phyloP scores from a whole-genome alignment of 83 land plant species.

The Thuja plicata region DNA sequence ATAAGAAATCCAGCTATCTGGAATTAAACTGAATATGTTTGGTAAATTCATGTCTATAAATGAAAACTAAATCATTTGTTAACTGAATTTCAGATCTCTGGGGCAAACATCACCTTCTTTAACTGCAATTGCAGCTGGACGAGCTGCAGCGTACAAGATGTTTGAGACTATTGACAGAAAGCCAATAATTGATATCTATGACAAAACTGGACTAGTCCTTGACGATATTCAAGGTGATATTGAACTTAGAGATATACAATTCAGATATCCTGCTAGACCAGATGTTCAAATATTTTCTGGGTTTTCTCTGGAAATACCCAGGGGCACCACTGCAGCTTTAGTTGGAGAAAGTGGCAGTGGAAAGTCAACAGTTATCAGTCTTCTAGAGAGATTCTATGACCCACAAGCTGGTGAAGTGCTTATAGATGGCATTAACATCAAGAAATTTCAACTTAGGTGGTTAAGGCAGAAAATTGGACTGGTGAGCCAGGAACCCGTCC shows the following conservation, averaged over 20 bases:
- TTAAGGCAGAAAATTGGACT: slow-evolving; percentile 55
- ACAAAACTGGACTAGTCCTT: slow-evolving; percentile 23
- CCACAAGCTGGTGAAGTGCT: slow-evolving; percentile 50
- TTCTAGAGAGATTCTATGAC: slow-evolving; percentile 62
- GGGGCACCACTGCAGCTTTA: slow-evolving; percentile 54
- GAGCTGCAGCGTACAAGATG: slow-evolving; percentile 58
- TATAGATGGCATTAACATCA: slow-evolving; percentile 44
- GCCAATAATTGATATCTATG: slow-evolving; percentile 48
- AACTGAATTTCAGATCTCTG: slow-evolving; percentile 31
- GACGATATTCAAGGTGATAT: slow-evolving; percentile 44
- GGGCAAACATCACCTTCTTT: slow-evolving; percentile 49
- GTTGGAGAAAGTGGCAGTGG: slow-evolving; percentile 80
- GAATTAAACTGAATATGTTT: background rate
- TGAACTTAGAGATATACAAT: slow-evolving; percentile 47
- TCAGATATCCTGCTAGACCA: slow-evolving; percentile 65
- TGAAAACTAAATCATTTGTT: background rate
- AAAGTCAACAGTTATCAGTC: slow-evolving; percentile 45
- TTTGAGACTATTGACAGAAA: slow-evolving; percentile 45
- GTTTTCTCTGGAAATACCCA: slow-evolving; percentile 33
- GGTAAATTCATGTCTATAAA: background rate
- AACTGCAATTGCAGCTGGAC: slow-evolving; percentile 47
- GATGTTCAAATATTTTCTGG: slow-evolving; percentile 49
- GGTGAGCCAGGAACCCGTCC: slow-evolving; percentile 61
- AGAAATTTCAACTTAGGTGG: slow-evolving; percentile 43
- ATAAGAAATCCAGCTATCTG: background rate